Conservation (phyloP, 208 protist species). For the Willaertia magna region DNA sequence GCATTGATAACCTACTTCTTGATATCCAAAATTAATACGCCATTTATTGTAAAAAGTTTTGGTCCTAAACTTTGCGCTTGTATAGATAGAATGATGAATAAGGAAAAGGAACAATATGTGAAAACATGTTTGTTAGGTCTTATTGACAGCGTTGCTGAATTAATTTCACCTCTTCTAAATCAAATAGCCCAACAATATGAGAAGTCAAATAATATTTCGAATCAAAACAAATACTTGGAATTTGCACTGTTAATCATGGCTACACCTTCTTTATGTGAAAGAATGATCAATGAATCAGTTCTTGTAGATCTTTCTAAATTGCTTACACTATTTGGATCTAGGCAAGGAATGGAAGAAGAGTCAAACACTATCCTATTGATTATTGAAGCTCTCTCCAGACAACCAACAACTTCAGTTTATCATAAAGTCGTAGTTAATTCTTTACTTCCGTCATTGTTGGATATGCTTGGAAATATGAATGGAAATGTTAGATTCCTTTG, state of each 20-base stretch:
- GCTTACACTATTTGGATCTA: constrained; percentile 20
- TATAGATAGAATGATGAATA: not conserved
- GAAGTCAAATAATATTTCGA: not conserved
- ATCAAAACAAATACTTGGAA: not conserved
- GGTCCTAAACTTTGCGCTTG: not conserved
- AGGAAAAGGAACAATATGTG: not conserved
- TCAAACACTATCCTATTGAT: constrained; percentile 25
- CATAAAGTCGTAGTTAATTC: constrained; percentile 14
- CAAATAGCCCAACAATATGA: not conserved
- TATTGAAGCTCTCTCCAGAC: constrained; percentile 15
- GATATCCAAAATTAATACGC: not conserved
- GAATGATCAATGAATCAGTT: not conserved
- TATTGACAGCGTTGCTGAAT: not conserved
- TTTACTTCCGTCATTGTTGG: constrained; percentile 9
- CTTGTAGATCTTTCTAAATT: constrained; percentile 12
- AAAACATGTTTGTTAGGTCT: not conserved
- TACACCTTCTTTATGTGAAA: not conserved
- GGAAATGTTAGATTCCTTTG: constrained; percentile 21
- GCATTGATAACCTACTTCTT: not conserved
- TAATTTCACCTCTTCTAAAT: not conserved
- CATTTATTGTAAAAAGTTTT: not conserved
- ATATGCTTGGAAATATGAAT: constrained; percentile 11
- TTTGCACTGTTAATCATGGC: constrained; percentile 10
- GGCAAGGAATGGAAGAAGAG: constrained; percentile 27
- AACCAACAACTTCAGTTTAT: not conserved